Conservation (phyloP, 1,284 basidiomycete species). For the Pyrrhoderma noxium region DNA sequence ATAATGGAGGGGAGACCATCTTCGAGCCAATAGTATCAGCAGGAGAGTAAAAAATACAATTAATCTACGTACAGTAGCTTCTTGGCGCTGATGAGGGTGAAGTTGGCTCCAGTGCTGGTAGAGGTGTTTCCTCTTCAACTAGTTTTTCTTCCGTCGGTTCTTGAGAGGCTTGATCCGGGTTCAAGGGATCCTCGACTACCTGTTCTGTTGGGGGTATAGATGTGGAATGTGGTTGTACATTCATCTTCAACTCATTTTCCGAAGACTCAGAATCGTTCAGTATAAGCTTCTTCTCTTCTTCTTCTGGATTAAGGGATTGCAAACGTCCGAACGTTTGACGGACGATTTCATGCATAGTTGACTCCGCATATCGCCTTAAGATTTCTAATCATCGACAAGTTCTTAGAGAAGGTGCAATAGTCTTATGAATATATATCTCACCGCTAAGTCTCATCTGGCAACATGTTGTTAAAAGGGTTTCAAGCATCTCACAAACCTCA, state of each 20-base stretch:
- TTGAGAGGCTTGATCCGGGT: not conserved
- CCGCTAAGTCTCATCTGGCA: conserved; percentile 95
- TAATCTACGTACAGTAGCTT: conserved; percentile 13
- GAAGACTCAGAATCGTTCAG: conserved; percentile 39
- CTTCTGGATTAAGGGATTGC: conserved; percentile 53
- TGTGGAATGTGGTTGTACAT: conserved; percentile 32
- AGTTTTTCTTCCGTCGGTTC: not conserved
- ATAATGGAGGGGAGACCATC: conserved; percentile 91
- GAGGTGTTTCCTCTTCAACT: not conserved
- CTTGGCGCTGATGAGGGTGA: not conserved
- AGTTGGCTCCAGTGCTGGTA: not conserved
- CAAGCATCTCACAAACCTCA: conserved; percentile 96
- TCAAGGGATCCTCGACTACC: not conserved
- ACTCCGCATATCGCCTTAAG: conserved; percentile 86
- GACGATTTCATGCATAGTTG: conserved; percentile 87
- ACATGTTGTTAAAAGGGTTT: conserved; percentile 95
- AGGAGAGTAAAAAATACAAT: conserved; percentile 6
- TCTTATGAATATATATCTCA: conserved; percentile 35
- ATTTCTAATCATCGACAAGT: conserved; percentile 50
- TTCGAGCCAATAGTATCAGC: conserved; percentile 22
- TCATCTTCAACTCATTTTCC: conserved; percentile 57
- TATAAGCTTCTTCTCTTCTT: conserved; percentile 60
- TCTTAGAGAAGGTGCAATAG: conserved; percentile 8
- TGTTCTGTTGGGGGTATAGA: not conserved
- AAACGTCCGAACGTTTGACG: conserved; percentile 77